These are phyloP conservation scores for Diaporthe sp. DNA, from an alignment of 2,329 filamentous ascomycete species.

Conservation along the genomic window DNA sequence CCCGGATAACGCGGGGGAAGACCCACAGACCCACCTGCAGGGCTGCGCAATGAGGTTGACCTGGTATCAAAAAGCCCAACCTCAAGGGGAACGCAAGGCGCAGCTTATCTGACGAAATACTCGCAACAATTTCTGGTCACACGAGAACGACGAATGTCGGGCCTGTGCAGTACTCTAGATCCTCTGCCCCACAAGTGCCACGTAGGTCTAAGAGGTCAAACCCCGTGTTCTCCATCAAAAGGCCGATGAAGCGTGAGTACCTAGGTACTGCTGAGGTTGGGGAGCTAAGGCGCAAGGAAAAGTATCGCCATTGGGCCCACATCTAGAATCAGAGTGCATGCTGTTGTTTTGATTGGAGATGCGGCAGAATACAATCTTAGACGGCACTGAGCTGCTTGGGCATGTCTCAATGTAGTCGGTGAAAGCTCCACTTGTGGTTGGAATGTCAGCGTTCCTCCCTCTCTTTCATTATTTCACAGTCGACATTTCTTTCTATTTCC, in stretches of 20 bases:
- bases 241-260: neutral
- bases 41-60: neutral
- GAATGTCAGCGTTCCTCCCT: neutral
- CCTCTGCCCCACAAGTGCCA: neutral
- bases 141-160: neutral
- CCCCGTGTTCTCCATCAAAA: neutral
- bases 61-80: neutral
- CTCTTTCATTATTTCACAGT: neutral
- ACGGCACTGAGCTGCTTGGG: neutral
- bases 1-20: neutral
- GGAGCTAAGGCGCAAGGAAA: neutral
- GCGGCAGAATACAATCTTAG: neutral
- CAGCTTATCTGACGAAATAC: neutral
- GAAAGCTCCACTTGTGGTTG: neutral
- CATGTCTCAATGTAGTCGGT: neutral
- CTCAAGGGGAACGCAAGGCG: neutral
- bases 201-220: neutral
- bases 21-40: neutral
- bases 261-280: neutral
- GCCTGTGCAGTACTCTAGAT: neutral
- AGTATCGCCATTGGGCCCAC: neutral
- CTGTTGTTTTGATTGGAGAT: neutral
- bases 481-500: neutral
- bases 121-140: neutral
- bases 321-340: neutral